A percentile compares a stretch with the other conserved stretches of the same genome.
These are phyloP conservation scores for Leccinum variicolor DNA, from an alignment of 768 basidiomycete genomes.

Conservation along the genomic window DNA sequence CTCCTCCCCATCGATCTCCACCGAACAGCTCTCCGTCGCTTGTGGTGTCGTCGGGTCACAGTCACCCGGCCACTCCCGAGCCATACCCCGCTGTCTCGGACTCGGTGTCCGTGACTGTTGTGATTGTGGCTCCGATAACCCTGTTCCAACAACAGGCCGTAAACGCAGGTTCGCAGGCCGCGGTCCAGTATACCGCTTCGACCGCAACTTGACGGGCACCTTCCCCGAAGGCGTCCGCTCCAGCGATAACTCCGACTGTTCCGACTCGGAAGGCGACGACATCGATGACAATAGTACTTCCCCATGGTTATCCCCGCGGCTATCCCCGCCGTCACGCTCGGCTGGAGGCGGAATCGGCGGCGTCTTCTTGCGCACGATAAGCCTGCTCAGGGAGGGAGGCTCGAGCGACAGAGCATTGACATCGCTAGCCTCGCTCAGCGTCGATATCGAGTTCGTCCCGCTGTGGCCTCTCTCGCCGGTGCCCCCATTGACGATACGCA, in stretches of 20 bases:
- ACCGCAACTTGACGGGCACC: constrained; percentile 43
- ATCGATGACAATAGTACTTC: too few relatives aligned
- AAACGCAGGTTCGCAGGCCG: constrained; percentile 49
- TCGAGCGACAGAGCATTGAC: constrained; percentile 16
- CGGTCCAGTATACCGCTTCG: constrained; percentile 43
- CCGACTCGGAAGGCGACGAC: constrained; percentile 27
- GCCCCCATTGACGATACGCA: constrained; percentile 30
- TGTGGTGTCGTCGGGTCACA: constrained; percentile 56
- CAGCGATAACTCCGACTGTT: constrained; percentile 37
- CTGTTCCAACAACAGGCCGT: constrained; percentile 22
- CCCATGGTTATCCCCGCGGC: background rate
- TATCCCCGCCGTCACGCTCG: background rate
- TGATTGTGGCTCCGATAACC: constrained; percentile 26
- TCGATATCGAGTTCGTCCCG: constrained; percentile 30
- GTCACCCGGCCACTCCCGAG: constrained; percentile 53
- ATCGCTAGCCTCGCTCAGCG: constrained; percentile 26
- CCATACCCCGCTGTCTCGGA: constrained; percentile 46
- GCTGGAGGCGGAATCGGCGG: constrained; percentile 23
- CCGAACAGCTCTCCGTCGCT: constrained; percentile 45
- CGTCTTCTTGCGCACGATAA: constrained; percentile 37
- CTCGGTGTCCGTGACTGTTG: constrained; percentile 34
- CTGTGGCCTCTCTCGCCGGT: constrained; percentile 16
- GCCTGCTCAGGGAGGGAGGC: constrained; percentile 27
- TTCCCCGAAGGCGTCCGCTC: constrained; percentile 32
- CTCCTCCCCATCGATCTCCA: constrained; percentile 19